These are phyloP conservation scores for Brassica cretica DNA, from an alignment of 345 rosid species.

Conservation along the genomic window DNA sequence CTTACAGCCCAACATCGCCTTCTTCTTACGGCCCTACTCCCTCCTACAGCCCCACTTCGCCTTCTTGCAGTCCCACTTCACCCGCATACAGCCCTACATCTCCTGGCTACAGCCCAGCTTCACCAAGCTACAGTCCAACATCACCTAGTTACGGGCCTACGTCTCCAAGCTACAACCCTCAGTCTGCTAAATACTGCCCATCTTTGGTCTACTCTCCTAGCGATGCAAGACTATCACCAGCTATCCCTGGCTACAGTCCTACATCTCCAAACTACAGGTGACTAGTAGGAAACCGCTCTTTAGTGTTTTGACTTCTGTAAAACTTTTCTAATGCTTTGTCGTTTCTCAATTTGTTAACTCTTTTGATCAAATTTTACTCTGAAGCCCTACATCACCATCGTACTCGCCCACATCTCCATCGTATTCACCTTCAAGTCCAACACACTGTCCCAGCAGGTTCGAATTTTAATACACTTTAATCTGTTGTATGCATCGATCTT, in stretches of 20 bases:
- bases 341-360: conserved; percentile 4
- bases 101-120: conserved; percentile 79
- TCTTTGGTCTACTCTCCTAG: conserved; percentile 90
- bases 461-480: neutral
- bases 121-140: conserved; percentile 77
- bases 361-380: neutral
- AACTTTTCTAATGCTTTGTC: neutral
- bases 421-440: conserved; percentile 87
- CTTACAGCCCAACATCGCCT: conserved; percentile 87
- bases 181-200: conserved; percentile 73
- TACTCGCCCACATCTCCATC: conserved; percentile 95
- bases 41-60: conserved; percentile 74
- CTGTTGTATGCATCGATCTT: neutral
- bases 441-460: conserved; percentile 95
- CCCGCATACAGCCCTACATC: conserved; percentile 84
- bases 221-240: conserved; percentile 81
- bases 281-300: neutral
- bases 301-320: neutral
- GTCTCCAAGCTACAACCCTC: conserved; percentile 66
- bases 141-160: conserved; percentile 79
- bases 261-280: conserved; percentile 94
- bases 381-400: conserved; percentile 89
- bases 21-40: conserved; percentile 82
- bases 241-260: conserved; percentile 85
- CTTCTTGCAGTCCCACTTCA: conserved; percentile 78